Base-by-base conservation (phyloP, 768 basidiomycete genomes). In the Boletus vermiculosoides region DNA sequence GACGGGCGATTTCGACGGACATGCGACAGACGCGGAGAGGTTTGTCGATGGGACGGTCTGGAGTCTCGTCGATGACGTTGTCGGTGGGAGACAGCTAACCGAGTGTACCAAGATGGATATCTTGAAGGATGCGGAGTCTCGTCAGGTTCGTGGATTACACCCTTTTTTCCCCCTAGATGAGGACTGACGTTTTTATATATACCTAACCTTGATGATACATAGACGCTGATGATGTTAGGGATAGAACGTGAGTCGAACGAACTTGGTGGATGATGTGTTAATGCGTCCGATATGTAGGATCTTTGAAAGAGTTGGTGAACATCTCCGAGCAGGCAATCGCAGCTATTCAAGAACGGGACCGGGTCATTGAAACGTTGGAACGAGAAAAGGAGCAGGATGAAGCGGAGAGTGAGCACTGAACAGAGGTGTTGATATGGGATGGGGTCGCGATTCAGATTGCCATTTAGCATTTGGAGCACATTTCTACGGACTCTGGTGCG, bases 201-300 rank as follows among this genome's bases (percentile, higher is more conserved):
- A 25, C 2, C 5, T 25, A 25, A 25, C 25, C 8, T 41, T 22
- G 37, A 18, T 34, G 25, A 20, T 3, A 9, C 40, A 10, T 45
- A 81, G 80, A 74, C 72, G 2, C 50, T 81, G 23, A 69, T 80
- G 60, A 66, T 75, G 63, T 64, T 82, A 18, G 77, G 74, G 37
- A 70, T 82, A 20, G 80, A 82, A 65, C 75, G 80, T 81, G 57
- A 66, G 77, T 69, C 3, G 7, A 50, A 39, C 7, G 10, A 3
- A 10, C 13, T 12, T 31, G 23, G 11, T 41, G 22, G 22, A 28
- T 28, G 15, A n/a, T 22, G 8, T 30, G 5, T 23, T 58, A 25
- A 50, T 37, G 25, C 12, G 20, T n/a, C 7, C 37, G 22, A 33
- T 10, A 7, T 40, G 23, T 55, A 77, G 76, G 68, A 34, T 72